Evolutionary conservation across 495 filamentous ascomycete genomes (phyloP).

Genomic region (Aspergillus heteromorphus): DNA sequence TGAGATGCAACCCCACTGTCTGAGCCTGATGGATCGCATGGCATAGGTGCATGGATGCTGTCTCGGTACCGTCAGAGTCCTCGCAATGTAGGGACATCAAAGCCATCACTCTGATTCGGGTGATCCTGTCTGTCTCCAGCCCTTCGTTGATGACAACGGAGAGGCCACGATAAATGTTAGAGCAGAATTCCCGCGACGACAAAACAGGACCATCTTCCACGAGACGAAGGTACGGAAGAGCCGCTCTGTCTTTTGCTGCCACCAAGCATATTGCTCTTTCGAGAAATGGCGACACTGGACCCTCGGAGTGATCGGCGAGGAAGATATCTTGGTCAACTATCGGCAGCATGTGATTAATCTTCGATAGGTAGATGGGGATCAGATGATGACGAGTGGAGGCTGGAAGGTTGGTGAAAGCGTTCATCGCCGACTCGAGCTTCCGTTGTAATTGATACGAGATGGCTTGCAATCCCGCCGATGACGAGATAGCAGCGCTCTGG

Average conservation of each 20-base stretch:
- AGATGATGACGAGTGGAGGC: conserved; percentile 21
- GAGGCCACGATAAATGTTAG: conserved; percentile 35
- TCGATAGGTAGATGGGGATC: conserved; percentile 27
- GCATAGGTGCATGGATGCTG: conserved; percentile 40
- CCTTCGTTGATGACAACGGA: conserved; percentile 33
- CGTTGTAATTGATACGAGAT: not conserved
- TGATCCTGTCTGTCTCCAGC: conserved; percentile 39
- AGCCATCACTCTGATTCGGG: conserved; percentile 40
- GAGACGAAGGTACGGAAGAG: conserved; percentile 28
- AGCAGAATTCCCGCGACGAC: conserved; percentile 29
- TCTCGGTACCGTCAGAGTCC: conserved; percentile 40
- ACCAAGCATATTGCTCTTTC: conserved; percentile 43
- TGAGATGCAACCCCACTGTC: conserved; percentile 59
- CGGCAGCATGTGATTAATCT: conserved; percentile 32
- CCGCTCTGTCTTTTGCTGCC: conserved; percentile 38
- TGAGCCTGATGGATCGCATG: conserved; percentile 56
- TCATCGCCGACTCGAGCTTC: not conserved
- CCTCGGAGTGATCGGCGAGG: conserved; percentile 15
- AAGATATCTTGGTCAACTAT: conserved; percentile 32
- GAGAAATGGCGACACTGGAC: conserved; percentile 27
- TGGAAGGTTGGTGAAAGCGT: not conserved
- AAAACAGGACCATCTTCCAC: conserved; percentile 19
- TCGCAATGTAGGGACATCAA: conserved; percentile 44
- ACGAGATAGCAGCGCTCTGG: not conserved
- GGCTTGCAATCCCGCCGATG: not conserved